Evolutionary conservation across 768 basidiomycete species (phyloP), one percentile per base, ranked within the genome.

Genomic region (Amanita exitialis): DNA sequence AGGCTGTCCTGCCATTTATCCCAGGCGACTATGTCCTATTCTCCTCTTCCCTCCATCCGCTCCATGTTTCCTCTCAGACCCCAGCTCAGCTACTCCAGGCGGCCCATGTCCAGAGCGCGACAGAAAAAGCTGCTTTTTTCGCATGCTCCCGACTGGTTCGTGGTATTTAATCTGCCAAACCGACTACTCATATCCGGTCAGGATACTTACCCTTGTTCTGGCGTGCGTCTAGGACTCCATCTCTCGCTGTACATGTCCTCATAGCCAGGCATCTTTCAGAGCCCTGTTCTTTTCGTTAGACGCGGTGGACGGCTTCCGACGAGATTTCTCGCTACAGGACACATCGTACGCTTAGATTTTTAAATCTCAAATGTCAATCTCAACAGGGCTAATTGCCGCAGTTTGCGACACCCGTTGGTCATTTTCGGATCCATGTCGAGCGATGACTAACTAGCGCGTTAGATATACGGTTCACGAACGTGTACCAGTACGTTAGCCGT

Each of bases 91-190:
- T 55, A 51, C 37, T 37, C 54, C 48, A 55, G 56, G 43, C 51
- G 57, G 7, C 61, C 61, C 21, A 60, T 73, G 34, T 57, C 68
- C 27, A 34, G 68, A 21, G 46, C 58, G 20, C 59, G 71, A 44
- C 66, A 69, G 30, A 63, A 69, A 53, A 67, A 70, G 52, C 64
- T 87, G 8, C 53, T 86, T 18, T 58, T 70, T 36, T 83, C 83
- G 3, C 90, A 90, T 66, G 75, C 77, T 20, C 83, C 85, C 0
- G 88, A 90, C 58, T 90, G 88, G 87, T 88, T 54, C 49, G 78
- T 13, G 42, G 15, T 10, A 54, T 32, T n/a, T 44, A 25, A 47
- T 15, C 21, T 25, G 23, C n/a, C 36, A 34, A 37, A 5, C 12
- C 20, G 34, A 23, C n/a, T 58, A 6, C 45, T 46, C 55, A 54